A percentile compares a stretch with the other conserved stretches of the same genome.
Conservation (phyloP, 2,329 filamentous ascomycete genomes). For the Neofusicoccum laricinum region DNA sequence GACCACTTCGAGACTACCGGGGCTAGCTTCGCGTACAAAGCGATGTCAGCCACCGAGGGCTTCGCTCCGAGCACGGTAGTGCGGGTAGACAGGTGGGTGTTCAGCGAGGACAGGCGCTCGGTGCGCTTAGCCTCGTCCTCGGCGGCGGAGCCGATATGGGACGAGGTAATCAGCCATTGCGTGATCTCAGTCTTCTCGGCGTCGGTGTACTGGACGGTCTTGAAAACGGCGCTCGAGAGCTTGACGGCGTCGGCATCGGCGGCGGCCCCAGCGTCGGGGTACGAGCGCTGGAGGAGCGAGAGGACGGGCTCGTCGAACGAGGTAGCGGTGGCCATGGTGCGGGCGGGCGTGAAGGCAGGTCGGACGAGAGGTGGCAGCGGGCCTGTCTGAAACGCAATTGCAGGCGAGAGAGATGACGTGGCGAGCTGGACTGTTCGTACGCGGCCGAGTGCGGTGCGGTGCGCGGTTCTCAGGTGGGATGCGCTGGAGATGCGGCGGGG, state of each 20-base stretch:
- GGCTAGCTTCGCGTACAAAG: slow-evolving; percentile 75
- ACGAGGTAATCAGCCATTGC: slow-evolving; percentile 80
- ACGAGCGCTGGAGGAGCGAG: slow-evolving; percentile 35
- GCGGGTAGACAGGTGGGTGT: slow-evolving; percentile 81
- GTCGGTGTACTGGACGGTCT: slow-evolving; percentile 67
- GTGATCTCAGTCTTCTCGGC: slow-evolving; percentile 83
- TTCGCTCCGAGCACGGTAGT: slow-evolving; percentile 88
- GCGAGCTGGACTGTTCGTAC: background rate
- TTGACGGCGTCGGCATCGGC: slow-evolving; percentile 38
- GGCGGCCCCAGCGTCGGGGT: slow-evolving; percentile 35
- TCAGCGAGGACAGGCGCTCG: slow-evolving; percentile 73
- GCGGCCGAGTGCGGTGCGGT: background rate
- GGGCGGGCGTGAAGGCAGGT: slow-evolving; percentile 24
- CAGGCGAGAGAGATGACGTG: background rate
- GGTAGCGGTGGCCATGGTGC: slow-evolving; percentile 32
- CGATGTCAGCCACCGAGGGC: slow-evolving; percentile 82
- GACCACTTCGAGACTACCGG: slow-evolving; percentile 77
- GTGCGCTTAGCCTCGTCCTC: slow-evolving; percentile 57
- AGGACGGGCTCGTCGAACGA: slow-evolving; percentile 34
- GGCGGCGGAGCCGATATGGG: slow-evolving; percentile 62
- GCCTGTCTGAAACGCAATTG: slow-evolving; percentile 26
- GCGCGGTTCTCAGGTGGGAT: background rate
- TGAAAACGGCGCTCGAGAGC: slow-evolving; percentile 62
- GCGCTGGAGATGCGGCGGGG: slow-evolving; percentile 9
- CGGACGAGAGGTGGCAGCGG: slow-evolving; percentile 29